Conservation (phyloP, 768 basidiomycete species). For the Panaeolus papilionaceus region DNA sequence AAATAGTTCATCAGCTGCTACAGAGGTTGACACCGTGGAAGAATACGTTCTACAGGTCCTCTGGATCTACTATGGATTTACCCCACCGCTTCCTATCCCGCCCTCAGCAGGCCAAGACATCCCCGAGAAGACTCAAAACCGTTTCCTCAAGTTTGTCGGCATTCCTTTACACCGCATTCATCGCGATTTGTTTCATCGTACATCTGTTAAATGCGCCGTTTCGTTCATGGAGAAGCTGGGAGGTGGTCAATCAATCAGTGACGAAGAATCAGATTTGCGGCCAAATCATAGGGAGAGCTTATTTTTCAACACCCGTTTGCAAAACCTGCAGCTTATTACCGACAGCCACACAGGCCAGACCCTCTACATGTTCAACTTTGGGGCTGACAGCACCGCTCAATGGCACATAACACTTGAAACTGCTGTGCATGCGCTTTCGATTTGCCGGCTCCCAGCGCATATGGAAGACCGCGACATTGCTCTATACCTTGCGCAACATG, state of each 20-base stretch:
- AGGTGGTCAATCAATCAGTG: background rate
- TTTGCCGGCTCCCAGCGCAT: background rate
- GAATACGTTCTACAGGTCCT: slow-evolving; percentile 6
- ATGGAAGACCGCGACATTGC: slow-evolving; percentile 14
- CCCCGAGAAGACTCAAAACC: background rate
- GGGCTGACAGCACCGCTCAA: background rate
- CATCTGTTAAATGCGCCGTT: background rate
- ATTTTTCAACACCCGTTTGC: background rate
- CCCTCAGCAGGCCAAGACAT: background rate
- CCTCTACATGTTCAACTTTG: slow-evolving; percentile 15
- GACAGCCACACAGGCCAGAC: background rate
- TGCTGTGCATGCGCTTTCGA: background rate
- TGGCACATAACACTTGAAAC: slow-evolving; percentile 15
- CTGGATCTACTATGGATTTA: slow-evolving; percentile 17
- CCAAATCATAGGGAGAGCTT: background rate
- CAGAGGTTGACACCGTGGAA: background rate
- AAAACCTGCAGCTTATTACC: background rate
- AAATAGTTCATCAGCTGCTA: background rate
- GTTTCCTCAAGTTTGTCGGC: background rate
- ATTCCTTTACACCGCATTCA: slow-evolving; percentile 11
- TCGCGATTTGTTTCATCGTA: background rate
- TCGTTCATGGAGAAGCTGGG: slow-evolving; percentile 11
- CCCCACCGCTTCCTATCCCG: background rate
- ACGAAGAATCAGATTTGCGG: slow-evolving; percentile 13
- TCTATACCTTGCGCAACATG: slow-evolving; percentile 10